These are phyloP conservation scores for Boletus barrowsii DNA, from an alignment of 768 basidiomycete genomes.

Conservation along the genomic window DNA sequence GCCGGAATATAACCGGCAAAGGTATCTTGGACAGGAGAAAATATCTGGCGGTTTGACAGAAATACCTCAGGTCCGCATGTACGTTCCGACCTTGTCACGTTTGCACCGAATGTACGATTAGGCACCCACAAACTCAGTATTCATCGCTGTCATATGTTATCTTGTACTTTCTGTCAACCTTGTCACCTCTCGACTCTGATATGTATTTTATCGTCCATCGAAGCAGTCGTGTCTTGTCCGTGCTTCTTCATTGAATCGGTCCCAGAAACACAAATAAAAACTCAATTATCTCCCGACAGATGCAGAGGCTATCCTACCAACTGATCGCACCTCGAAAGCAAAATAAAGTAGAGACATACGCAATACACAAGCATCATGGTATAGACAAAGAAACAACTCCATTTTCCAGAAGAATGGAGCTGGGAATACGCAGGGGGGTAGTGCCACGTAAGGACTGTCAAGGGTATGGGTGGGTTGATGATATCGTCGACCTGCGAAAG, in stretches of 20 bases:
- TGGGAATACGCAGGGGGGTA: slow-evolving; percentile 9
- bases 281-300: slow-evolving; percentile 22
- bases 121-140: neutral
- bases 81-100: slow-evolving; percentile 4
- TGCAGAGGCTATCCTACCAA: slow-evolving; percentile 8
- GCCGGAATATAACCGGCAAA: too few species aligned
- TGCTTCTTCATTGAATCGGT: too few species aligned
- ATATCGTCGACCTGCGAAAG: slow-evolving; percentile 33
- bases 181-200: neutral
- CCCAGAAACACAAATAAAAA: slow-evolving; percentile 13
- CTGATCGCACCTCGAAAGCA: slow-evolving; percentile 18
- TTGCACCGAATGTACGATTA: slow-evolving; percentile 26
- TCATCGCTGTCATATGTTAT: neutral
- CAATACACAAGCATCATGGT: slow-evolving; percentile 29
- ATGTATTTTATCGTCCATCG: neutral
- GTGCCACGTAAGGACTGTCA: slow-evolving; percentile 29
- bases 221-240: neutral
- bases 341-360: slow-evolving; percentile 29
- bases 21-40: slow-evolving; percentile 29
- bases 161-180: slow-evolving; percentile 9
- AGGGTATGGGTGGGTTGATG: slow-evolving; percentile 25
- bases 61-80: neutral
- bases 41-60: slow-evolving; percentile 15
- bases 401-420: slow-evolving; percentile 7
- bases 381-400: slow-evolving; percentile 27